phyloP scores from a whole-genome alignment of 2,329 filamentous ascomycete species.

The Venturiaceae sp. region DNA sequence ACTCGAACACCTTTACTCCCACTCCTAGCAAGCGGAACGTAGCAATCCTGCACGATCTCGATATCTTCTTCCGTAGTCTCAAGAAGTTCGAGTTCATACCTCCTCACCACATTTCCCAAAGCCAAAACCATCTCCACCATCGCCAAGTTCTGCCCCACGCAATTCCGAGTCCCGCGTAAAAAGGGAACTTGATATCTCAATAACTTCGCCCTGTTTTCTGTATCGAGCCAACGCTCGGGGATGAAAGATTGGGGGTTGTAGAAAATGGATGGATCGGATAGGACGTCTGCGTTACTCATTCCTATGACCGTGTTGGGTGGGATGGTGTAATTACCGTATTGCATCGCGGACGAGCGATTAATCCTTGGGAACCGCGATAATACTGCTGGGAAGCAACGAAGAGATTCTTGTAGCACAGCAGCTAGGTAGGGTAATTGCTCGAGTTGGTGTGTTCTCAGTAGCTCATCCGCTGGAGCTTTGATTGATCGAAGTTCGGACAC shows the following conservation, averaged over 20 bases:
- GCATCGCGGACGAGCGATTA: constrained; percentile 11
- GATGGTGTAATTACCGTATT: constrained; percentile 8
- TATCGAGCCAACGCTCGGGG: constrained; percentile 43
- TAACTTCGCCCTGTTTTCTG: constrained; percentile 14
- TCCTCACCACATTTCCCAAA: constrained; percentile 6
- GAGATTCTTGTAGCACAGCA: constrained; percentile 21
- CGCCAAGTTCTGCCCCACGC: constrained; percentile 53
- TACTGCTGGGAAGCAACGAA: constrained; percentile 20
- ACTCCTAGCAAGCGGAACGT: neutral
- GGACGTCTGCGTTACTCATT: constrained; percentile 22
- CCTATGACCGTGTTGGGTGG: constrained; percentile 10
- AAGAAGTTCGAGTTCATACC: neutral
- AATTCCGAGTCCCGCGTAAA: constrained; percentile 53
- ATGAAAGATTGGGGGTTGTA: constrained; percentile 8
- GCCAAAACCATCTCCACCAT: constrained; percentile 7
- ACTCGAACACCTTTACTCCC: constrained; percentile 2
- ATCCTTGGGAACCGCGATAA: constrained; percentile 15
- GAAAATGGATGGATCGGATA: constrained; percentile 9
- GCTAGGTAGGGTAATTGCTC: constrained; percentile 21
- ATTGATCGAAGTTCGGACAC: neutral
- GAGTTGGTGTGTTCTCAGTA: constrained; percentile 11
- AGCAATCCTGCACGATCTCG: constrained; percentile 5
- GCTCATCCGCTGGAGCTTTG: neutral
- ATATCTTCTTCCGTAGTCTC: constrained; percentile 6
- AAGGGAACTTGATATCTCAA: constrained; percentile 54